Evolutionary conservation across 1,139 yeast species (phyloP).

Genomic region (Pichiaceae sp.): DNA sequence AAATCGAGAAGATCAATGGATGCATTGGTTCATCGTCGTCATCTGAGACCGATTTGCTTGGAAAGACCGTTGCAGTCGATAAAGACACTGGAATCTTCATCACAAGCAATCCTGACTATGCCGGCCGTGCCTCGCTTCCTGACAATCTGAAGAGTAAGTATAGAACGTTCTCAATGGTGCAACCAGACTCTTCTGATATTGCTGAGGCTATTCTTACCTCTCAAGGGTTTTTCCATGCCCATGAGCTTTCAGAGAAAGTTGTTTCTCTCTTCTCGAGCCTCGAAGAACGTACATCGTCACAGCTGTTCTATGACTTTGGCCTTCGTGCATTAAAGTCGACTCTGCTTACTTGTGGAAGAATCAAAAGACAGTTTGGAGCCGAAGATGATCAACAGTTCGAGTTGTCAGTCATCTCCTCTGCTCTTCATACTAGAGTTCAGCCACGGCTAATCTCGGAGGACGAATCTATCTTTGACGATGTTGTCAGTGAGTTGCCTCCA

Average conservation of each 20-base stretch:
- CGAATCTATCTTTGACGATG: conserved; percentile 14
- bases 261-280: conserved; percentile 51
- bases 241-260: conserved; percentile 36
- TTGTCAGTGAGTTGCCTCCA: neutral
- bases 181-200: conserved; percentile 64
- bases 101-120: conserved; percentile 88
- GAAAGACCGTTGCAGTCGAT: conserved; percentile 35
- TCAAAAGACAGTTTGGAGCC: conserved; percentile 25
- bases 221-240: conserved; percentile 56
- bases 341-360: conserved; percentile 48
- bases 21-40: conserved; percentile 2
- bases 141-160: conserved; percentile 79
- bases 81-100: conserved; percentile 68
- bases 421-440: conserved; percentile 50
- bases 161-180: conserved; percentile 64
- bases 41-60: conserved; percentile 38
- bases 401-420: conserved; percentile 33
- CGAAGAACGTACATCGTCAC: conserved; percentile 33
- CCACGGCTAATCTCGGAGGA: conserved; percentile 61
- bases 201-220: conserved; percentile 66
- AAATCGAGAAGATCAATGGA: conserved; percentile 66
- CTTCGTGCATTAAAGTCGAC: conserved; percentile 69
- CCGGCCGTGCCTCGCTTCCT: conserved; percentile 76
- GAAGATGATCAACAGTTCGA: neutral
- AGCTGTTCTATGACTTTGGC: conserved; percentile 86